Conservation (phyloP, 2,329 filamentous ascomycete species). For the Knoxdaviesia proteae region DNA sequence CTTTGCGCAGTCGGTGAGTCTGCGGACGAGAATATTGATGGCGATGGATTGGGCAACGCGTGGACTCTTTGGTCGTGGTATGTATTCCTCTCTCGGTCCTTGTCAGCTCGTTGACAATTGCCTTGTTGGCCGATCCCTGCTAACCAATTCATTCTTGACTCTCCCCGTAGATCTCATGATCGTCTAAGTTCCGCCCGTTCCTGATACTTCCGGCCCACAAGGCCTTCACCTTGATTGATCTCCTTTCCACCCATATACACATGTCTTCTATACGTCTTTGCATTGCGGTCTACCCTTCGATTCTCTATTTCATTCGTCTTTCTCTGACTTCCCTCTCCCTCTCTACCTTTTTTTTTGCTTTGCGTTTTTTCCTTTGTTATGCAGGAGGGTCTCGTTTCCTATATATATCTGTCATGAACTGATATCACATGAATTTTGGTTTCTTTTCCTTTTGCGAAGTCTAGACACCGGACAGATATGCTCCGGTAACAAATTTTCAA, state of each 20-base stretch:
- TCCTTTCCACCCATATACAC: neutral
- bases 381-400: too few relatives aligned
- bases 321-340: too few relatives aligned
- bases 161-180: slow-evolving; percentile 26
- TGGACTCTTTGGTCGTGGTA: slow-evolving; percentile 85
- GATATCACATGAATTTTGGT: too few relatives aligned
- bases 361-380: too few relatives aligned
- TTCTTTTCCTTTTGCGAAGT: too few relatives aligned
- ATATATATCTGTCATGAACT: too few relatives aligned
- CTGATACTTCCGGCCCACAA: neutral
- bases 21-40: slow-evolving; percentile 69
- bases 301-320: too few relatives aligned
- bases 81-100: slow-evolving; percentile 14
- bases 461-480: neutral
- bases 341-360: too few relatives aligned
- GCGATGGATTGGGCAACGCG: slow-evolving; percentile 99
- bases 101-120: neutral
- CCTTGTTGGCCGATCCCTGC: neutral
- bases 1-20: slow-evolving; percentile 91
- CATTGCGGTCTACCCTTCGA: too few relatives aligned
- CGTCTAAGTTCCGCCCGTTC: slow-evolving; percentile 15
- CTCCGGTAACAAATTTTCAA: neutral
- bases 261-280: neutral
- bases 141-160: neutral
- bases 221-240: neutral